Evolutionary conservation across 164 flowering plant genomes (phyloP), one percentile per base, ranked within the genome.

Genomic region (Cinnamomum chago): DNA sequence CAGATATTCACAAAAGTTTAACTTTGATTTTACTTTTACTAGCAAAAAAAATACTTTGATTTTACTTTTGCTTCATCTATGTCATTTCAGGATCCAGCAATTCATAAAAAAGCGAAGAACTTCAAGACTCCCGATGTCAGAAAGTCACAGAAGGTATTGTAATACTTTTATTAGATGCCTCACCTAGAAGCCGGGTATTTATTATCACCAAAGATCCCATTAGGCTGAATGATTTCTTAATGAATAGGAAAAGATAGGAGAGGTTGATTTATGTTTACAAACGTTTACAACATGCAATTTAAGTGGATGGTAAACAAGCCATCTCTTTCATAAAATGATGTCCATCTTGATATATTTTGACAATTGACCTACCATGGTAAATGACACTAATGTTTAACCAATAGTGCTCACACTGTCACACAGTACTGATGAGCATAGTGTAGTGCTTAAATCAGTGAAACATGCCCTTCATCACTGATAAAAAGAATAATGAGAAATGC

Each of bases 51-150:
- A 40, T 18, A n/a, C 4, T 23, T 27, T 23, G 17, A 47, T 58
- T 24, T 23, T 20, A 72, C 67, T 50, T 65, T 70, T 15, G n/a
- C 55, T 13, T 78, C 68, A 15, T 75, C 15, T 71, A 5, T n/a
- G 62, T 75, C 70, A 3, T 65, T 67, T 70, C 81, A 93, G 97
- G 93, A 90, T 28, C 97, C 93, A 74, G 81, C 79, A 67, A 90
- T 86, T 80, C 87, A 77, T 10, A 87, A 85, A 77, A 84, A 71
- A 75, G 71, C 58, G 40, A 89, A 91, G 70, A 85, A 68, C 81
- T 78, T 81, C 52, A 83, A 68, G 71, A 80, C 87, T 55, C 85
- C 82, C 79, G 74, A 79, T 82, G 77, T 73, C 71, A 71, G 67
- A 75, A 84, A 86, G 89, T 94, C 85, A 80, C 82, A 67, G 10